Evolutionary conservation across 192 early-diverging fungal genomes (phyloP).

Genomic region (Podila clonocystis): DNA sequence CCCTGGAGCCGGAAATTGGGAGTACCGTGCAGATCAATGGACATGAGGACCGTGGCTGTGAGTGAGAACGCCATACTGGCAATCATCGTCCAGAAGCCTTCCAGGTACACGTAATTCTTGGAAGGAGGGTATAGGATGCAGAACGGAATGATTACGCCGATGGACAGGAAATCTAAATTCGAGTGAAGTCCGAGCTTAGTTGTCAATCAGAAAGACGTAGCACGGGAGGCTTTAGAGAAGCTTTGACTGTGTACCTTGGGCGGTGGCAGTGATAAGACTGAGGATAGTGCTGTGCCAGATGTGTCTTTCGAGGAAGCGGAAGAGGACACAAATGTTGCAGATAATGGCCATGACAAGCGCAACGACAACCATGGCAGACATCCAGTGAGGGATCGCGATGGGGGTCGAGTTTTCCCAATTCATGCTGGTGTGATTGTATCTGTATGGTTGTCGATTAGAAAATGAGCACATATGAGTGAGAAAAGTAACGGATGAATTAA

Average conservation of each 20-base stretch:
- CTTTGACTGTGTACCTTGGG: constrained; percentile 10
- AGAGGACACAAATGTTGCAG: constrained; percentile 33
- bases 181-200: not conserved
- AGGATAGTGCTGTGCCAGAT: constrained; percentile 21
- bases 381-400: constrained; percentile 19
- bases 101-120: constrained; percentile 23
- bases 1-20: constrained; percentile 33
- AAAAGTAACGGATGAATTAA: too few species aligned
- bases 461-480: too few species aligned
- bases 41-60: constrained; percentile 25
- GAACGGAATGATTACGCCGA: constrained; percentile 21
- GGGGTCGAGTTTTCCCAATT: constrained; percentile 5
- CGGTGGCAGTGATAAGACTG: constrained; percentile 17
- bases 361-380: constrained; percentile 11
- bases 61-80: constrained; percentile 24
- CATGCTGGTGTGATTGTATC: constrained; percentile 12
- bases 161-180: constrained; percentile 24
- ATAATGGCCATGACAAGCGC: constrained; percentile 25
- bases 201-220: not conserved
- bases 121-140: constrained; percentile 24
- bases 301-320: constrained; percentile 29
- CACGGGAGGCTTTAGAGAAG: not conserved
- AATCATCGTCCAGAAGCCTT: constrained; percentile 43
- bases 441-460: not conserved
- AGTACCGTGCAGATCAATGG: constrained; percentile 28